These are phyloP conservation scores for Camelina neglecta DNA, from an alignment of 345 rosid genomes.

Conservation along the genomic window DNA sequence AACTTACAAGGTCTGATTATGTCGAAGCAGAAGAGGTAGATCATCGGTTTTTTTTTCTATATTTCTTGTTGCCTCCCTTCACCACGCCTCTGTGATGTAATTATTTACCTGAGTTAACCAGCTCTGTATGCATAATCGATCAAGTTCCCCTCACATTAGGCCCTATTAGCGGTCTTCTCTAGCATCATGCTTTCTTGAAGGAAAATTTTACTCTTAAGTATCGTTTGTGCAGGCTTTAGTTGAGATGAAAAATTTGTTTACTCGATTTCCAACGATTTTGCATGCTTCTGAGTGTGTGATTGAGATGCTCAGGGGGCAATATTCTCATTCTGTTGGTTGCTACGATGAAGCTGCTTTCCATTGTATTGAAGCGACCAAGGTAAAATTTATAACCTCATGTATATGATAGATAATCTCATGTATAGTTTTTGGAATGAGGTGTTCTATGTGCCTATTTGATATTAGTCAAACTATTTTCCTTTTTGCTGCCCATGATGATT, in stretches of 20 bases:
- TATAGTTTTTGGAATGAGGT: conserved; percentile 11
- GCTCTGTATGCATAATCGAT: not conserved
- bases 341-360: conserved; percentile 94
- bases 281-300: conserved; percentile 89
- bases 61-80: conserved; percentile 10
- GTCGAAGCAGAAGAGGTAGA: conserved; percentile 88
- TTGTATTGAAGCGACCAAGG: conserved; percentile 90
- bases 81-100: conserved; percentile 8
- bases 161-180: conserved; percentile 13
- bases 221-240: conserved; percentile 69
- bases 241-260: conserved; percentile 85
- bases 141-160: conserved; percentile 24
- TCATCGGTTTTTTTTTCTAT: conserved; percentile 21
- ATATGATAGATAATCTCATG: conserved; percentile 2
- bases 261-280: conserved; percentile 91
- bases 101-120: conserved; percentile 7
- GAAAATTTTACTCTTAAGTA: not conserved
- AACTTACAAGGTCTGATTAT: conserved; percentile 95
- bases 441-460: conserved; percentile 7
- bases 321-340: conserved; percentile 96
- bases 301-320: conserved; percentile 99
- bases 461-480: not conserved
- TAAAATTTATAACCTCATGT: conserved; percentile 28
- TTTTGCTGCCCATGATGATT: conserved; percentile 10
- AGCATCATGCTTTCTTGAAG: conserved; percentile 2